Evolutionary conservation across 2,329 filamentous ascomycete genomes (phyloP).

Genomic region (Cladorrhinum sp.): DNA sequence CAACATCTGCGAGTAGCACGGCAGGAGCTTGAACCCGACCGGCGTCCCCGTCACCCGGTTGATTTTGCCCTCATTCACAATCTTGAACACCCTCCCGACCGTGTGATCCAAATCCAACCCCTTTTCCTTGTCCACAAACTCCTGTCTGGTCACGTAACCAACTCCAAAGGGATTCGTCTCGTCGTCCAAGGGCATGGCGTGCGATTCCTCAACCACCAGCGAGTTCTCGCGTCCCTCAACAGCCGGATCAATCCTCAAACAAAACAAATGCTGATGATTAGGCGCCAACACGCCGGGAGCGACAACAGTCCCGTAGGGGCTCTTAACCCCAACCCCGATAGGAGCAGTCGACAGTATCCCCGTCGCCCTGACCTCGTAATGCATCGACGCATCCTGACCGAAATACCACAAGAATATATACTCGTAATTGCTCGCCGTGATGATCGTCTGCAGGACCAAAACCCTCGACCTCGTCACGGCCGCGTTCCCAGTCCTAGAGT

Average conservation of each 20-base stretch:
- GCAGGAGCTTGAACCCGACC: conserved; percentile 46
- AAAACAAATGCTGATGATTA: conserved; percentile 70
- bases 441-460: conserved; percentile 65
- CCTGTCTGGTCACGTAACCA: conserved; percentile 42
- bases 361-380: conserved; percentile 61
- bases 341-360: conserved; percentile 61
- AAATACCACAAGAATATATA: conserved; percentile 56
- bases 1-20: conserved; percentile 45
- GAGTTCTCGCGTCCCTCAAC: conserved; percentile 59
- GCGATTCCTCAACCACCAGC: conserved; percentile 40
- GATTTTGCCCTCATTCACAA: conserved; percentile 42
- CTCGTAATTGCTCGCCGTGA: conserved; percentile 69
- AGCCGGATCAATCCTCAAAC: conserved; percentile 60
- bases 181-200: conserved; percentile 40
- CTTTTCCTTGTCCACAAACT: conserved; percentile 40
- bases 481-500: conserved; percentile 61
- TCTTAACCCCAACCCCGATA: conserved; percentile 52
- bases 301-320: conserved; percentile 60
- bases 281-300: conserved; percentile 62
- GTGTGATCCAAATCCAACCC: conserved; percentile 49
- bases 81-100: conserved; percentile 48
- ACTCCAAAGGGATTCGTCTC: conserved; percentile 51
- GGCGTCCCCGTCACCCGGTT: conserved; percentile 45
- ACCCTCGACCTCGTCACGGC: conserved; percentile 59
- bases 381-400: conserved; percentile 59